Percentiles rank a stretch among this genome's conserved stretches.
phyloP scores from a whole-genome alignment of 768 basidiomycete genomes.

The Candolleomyces eurysporus region DNA sequence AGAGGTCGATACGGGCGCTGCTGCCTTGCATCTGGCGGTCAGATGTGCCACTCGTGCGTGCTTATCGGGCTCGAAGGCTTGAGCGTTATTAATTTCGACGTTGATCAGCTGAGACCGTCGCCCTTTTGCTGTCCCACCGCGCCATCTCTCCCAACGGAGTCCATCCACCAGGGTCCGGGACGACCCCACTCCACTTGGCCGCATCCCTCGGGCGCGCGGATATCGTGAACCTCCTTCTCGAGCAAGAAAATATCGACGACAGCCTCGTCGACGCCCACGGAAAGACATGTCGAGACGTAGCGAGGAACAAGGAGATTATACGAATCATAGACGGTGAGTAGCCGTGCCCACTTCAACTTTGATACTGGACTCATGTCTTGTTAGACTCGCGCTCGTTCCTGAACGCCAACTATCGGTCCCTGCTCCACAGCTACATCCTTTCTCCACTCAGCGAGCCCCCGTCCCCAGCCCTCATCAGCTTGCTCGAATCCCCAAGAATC shows the following conservation, averaged over 20 bases:
- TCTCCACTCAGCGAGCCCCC: conserved; percentile 46
- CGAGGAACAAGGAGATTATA: conserved; percentile 62
- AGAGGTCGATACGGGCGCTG: conserved; percentile 64
- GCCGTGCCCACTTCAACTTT: neutral
- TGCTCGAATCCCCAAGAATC: conserved; percentile 69
- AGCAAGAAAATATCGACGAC: conserved; percentile 81
- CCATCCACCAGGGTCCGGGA: conserved; percentile 72
- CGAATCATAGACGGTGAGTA: conserved; percentile 66
- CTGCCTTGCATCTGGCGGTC: conserved; percentile 80
- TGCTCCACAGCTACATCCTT: conserved; percentile 71
- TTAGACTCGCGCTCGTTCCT: conserved; percentile 76
- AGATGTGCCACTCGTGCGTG: conserved; percentile 62
- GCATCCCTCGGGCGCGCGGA: conserved; percentile 72
- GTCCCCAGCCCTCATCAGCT: conserved; percentile 43
- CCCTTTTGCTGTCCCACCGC: conserved; percentile 66
- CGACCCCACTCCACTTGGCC: conserved; percentile 66
- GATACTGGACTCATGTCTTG: neutral
- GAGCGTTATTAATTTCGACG: neutral
- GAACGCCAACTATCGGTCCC: conserved; percentile 70
- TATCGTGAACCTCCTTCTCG: conserved; percentile 71
- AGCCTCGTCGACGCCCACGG: conserved; percentile 66
- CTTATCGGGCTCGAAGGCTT: neutral
- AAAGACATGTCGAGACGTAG: conserved; percentile 68
- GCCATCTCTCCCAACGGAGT: conserved; percentile 78
- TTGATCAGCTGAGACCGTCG: conserved; percentile 58